Conservation (phyloP, 257 asterid genomes). For the Eustoma russellianum region DNA sequence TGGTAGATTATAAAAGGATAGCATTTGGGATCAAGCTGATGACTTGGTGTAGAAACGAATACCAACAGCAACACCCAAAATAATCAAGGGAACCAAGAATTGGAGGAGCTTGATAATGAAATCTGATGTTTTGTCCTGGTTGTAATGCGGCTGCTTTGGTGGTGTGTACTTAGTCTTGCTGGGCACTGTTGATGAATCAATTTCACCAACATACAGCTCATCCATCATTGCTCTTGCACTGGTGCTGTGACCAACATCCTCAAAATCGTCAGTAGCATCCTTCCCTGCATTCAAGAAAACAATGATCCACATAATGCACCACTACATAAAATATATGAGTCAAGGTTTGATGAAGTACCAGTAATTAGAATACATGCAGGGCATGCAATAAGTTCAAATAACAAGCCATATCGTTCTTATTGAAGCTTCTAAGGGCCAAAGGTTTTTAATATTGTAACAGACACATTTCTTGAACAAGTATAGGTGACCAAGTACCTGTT, state of each 20-base stretch:
- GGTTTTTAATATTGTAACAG: not conserved
- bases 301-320: not conserved
- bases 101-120: constrained; percentile 69
- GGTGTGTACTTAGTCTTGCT: constrained; percentile 38
- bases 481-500: constrained; percentile 54
- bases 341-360: not conserved
- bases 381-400: no score
- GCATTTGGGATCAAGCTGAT: constrained; percentile 29
- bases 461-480: not conserved
- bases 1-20: not conserved
- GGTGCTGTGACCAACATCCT: constrained; percentile 83
- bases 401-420: not conserved
- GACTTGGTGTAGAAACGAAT: constrained; percentile 69
- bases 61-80: constrained; percentile 62
- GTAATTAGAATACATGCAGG: not conserved
- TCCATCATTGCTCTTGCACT: constrained; percentile 62
- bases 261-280: constrained; percentile 83
- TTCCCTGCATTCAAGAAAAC: constrained; percentile 34
- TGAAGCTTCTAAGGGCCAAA: not conserved
- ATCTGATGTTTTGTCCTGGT: constrained; percentile 53
- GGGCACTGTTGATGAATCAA: constrained; percentile 46
- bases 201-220: constrained; percentile 54
- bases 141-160: constrained; percentile 47
- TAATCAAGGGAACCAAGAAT: constrained; percentile 64
- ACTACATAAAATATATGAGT: not conserved